Evolutionary conservation across 192 early-diverging fungal species (phyloP).

Genomic region (Umbelopsis sp.): DNA sequence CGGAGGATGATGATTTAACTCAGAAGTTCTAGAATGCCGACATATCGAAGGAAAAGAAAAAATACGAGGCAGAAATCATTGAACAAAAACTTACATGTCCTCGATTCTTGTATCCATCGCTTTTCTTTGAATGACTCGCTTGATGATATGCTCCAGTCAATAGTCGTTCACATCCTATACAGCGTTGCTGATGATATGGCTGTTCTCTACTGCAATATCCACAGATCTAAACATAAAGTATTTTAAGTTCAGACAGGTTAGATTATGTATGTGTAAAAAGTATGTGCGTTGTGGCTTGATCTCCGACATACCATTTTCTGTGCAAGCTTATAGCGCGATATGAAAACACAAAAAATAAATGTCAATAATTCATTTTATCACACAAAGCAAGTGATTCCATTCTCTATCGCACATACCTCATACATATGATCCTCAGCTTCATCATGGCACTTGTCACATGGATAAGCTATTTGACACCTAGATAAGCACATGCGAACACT

Average conservation of each 20-base stretch:
- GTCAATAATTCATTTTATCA: background rate
- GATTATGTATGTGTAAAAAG: background rate
- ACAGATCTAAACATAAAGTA: background rate
- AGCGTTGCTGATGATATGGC: constrained; percentile 4
- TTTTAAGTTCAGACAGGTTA: no score
- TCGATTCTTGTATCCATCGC: background rate
- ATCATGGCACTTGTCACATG: constrained; percentile 6
- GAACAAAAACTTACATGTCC: background rate
- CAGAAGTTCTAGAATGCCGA: background rate
- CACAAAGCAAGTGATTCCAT: background rate
- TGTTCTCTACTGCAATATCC: constrained; percentile 7
- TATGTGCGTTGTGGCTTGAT: no score
- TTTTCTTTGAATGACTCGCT: background rate
- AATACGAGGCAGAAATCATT: no score
- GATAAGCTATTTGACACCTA: background rate
- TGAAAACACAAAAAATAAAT: background rate
- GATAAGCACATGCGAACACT: no score
- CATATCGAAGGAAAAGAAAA: background rate
- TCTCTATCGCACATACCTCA: background rate
- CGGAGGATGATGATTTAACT: background rate
- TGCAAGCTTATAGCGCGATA: background rate
- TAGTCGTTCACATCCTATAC: background rate
- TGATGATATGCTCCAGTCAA: background rate
- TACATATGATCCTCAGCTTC: background rate
- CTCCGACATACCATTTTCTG: constrained; percentile 7